Base-by-base conservation (phyloP, 169 alveolate species). In the Plasmodium gaboni region DNA sequence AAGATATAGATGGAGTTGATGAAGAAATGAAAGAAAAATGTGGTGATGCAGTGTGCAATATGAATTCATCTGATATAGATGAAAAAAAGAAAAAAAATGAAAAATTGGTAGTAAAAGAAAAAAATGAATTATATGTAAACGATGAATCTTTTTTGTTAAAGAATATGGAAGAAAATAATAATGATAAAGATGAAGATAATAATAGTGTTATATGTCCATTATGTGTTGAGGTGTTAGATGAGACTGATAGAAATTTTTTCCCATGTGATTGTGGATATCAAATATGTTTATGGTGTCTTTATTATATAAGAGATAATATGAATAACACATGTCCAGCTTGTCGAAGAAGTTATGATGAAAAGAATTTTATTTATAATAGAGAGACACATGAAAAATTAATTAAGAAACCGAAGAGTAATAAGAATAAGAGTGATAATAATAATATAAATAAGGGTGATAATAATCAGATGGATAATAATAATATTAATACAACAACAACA, bases 261-360 rank as follows among this genome's bases (percentile, higher is more conserved):
- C 98, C 98, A 22, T 96, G 98, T 80, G 95, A 93, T 38, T 96
- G 98, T 78, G 98, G 98, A 38, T 96, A 96, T 83, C 98, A 96
- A 88, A 95, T 96, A 64, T 96, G 98, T 74, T 91, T 96, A 17
- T 96, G 98, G 98, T 96, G 98, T 64, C 93, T 96, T 59, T 96
- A 96, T 72, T 95, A 96, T 91, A 94, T 96, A 48, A 88, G 98
- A 57, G 97, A 94, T 28, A 94, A 96, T 59, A 90, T 96, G 96
- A 97, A 96, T 67, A 95, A 95, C 91, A 94, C 95, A 85, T 96
- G 98, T 91, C 98, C 98, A 8, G 98, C 98, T 44, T 96, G 98
- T 63, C 88, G 98, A 69, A 94, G 97, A 64, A 96, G 89, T 72
- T 96, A 96, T 73, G 96, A 96, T 42, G 98, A 96, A 91, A 88